Evolutionary conservation across 805 yeast genomes (phyloP), one percentile per base, ranked within the genome.

Genomic region (Candida maesae): DNA sequence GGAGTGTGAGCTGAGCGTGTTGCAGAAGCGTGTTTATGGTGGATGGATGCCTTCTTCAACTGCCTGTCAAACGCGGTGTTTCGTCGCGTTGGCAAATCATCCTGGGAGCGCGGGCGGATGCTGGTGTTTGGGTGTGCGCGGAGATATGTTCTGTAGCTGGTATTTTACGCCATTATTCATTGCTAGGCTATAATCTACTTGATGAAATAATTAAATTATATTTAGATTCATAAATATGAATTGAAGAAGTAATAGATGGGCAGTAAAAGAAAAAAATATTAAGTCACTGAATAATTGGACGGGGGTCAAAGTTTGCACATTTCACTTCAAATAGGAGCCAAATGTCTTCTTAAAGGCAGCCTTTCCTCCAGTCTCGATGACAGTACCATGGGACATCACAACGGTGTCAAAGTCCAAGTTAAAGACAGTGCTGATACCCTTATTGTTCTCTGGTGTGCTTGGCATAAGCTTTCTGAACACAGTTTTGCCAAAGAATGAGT

Each of bases 351-450:
- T 41, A 17, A 53, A 55, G 7, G 41, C 48, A 5, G 45, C 44
- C 35, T 60, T 58, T 13, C 63, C 75, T 35, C 60, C 56, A 8
- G 57, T 51, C 17, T 73, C 77, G 41, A 79, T 63, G 10, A 78
- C 65, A 47, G 73, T 73, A 12, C 88, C 88, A 54, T 80, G 87
- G 47, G 81, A 75, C 50, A 71, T 62, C 29, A 81, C 73, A 36
- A 78, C 61, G n/a, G 64, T 62, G 12, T 71, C 70, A 45, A 77
- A 71, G 31, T 72, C 70, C 75, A 75, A 70, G 9, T 51, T 41
- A 13, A 46, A 18, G 12, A 57, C 30, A 1, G 49, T 38, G 21
- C 37, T 41, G 12, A 55, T 19, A 3, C 51, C 61, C 33, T 38
- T 32, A 9, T 26, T 33, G 30, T 45, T 50, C 6, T 46, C 51